Percentiles rank a stretch among this genome's conserved stretches.
Conservation (phyloP, 441 rosid species). For the Syzygium syzygioides region DNA sequence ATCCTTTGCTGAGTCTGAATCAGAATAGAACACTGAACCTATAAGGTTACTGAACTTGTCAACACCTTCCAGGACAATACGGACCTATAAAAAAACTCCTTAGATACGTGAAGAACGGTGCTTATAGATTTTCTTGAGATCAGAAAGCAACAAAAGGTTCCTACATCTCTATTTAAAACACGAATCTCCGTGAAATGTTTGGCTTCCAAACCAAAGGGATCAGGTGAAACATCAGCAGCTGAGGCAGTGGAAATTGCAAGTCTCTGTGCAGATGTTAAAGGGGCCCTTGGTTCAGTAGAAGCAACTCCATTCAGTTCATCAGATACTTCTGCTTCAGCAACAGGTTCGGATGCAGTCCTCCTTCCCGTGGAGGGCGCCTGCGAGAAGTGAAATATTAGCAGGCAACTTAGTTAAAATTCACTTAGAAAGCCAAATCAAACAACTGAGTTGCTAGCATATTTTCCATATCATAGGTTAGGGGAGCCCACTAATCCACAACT, state of each 20-base stretch:
- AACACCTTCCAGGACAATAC: constrained; percentile 94
- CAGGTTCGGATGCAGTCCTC: constrained; percentile 47
- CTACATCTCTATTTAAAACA: constrained; percentile 79
- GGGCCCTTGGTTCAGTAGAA: constrained; percentile 50
- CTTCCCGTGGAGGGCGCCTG: constrained; percentile 92
- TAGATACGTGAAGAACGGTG: background rate
- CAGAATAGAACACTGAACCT: constrained; percentile 89
- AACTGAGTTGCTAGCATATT: background rate
- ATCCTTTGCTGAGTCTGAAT: constrained; percentile 79
- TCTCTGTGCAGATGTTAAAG: constrained; percentile 91
- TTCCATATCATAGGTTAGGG: background rate
- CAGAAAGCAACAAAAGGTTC: constrained; percentile 8
- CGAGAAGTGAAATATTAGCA: constrained; percentile 3
- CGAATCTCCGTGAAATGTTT: constrained; percentile 88
- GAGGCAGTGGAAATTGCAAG: constrained; percentile 58
- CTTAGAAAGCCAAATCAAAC: background rate
- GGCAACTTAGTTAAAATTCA: background rate
- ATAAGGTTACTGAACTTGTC: constrained; percentile 92
- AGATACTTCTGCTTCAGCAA: constrained; percentile 39
- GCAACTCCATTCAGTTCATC: constrained; percentile 62
- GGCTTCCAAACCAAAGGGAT: constrained; percentile 83
- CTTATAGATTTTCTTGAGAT: background rate
- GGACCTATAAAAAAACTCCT: constrained; percentile 53
- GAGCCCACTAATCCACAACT: background rate
- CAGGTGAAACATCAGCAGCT: constrained; percentile 55